Evolutionary conservation across 2,329 filamentous ascomycete genomes (phyloP).

Genomic region (Phoma herbarum): DNA sequence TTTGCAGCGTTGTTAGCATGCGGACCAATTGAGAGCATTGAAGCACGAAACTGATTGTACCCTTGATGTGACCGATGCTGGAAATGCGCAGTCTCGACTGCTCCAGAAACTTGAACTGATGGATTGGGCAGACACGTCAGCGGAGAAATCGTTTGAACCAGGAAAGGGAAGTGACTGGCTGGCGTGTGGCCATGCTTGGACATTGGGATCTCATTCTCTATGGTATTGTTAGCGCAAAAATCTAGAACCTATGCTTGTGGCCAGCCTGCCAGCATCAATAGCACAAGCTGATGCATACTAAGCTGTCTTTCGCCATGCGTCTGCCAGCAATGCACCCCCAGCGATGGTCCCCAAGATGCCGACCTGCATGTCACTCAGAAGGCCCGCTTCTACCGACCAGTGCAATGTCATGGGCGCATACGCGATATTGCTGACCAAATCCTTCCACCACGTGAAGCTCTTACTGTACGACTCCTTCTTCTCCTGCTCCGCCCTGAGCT

Average conservation of each 20-base stretch:
- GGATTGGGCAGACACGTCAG: too few relatives aligned
- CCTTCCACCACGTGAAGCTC: constrained; percentile 66
- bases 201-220: too few relatives aligned
- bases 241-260: background rate
- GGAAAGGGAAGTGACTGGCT: too few relatives aligned
- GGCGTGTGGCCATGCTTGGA: too few relatives aligned
- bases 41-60: background rate
- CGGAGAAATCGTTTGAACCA: too few relatives aligned
- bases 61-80: too few relatives aligned
- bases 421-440: constrained; percentile 73
- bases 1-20: constrained; percentile 7
- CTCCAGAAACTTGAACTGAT: too few relatives aligned
- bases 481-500: constrained; percentile 48
- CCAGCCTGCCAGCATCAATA: background rate
- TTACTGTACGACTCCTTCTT: constrained; percentile 40
- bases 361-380: constrained; percentile 66
- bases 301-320: constrained; percentile 56
- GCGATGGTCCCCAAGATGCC: constrained; percentile 66
- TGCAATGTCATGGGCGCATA: constrained; percentile 87
- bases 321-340: constrained; percentile 54
- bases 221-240: background rate
- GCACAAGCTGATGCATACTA: constrained; percentile 16
- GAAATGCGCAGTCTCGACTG: too few relatives aligned
- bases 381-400: constrained; percentile 71
- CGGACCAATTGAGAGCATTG: background rate